Percentiles rank a stretch among this genome's conserved stretches.
Conservation (phyloP, 192 early-diverging fungal species). For the Backusella sp. region DNA sequence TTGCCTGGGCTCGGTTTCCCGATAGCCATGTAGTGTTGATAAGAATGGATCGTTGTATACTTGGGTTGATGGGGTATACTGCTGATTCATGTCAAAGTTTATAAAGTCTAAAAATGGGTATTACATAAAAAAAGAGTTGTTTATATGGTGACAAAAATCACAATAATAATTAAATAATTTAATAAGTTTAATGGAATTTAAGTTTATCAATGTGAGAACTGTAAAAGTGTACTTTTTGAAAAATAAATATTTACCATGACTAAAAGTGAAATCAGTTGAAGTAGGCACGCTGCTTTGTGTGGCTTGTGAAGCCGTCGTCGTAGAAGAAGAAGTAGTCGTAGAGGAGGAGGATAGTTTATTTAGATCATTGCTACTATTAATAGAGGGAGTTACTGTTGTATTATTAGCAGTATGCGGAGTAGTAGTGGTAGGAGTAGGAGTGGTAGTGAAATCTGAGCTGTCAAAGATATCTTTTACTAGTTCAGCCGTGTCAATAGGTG, state of each 20-base stretch:
- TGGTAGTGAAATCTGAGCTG: background rate
- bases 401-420: background rate
- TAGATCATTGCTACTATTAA: background rate
- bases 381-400: background rate
- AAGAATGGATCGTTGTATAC: constrained; percentile 8
- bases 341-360: background rate
- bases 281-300: background rate
- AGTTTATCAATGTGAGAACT: background rate
- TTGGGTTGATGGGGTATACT: constrained; percentile 11
- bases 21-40: background rate
- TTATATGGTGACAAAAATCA: background rate
- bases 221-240: no score
- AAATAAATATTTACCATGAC: background rate
- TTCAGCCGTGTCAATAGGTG: constrained; percentile 10
- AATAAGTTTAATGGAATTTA: background rate
- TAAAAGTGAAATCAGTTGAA: constrained; percentile 10
- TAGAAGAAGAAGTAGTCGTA: background rate
- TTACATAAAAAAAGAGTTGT: background rate
- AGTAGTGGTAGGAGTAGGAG: background rate
- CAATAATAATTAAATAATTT: background rate
- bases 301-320: background rate
- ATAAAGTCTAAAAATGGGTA: background rate
- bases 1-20: background rate
- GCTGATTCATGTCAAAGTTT: background rate
- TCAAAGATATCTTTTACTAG: constrained; percentile 10